Conservation (phyloP, 106 monocot genomes). For the Dendrobium catenatum region DNA sequence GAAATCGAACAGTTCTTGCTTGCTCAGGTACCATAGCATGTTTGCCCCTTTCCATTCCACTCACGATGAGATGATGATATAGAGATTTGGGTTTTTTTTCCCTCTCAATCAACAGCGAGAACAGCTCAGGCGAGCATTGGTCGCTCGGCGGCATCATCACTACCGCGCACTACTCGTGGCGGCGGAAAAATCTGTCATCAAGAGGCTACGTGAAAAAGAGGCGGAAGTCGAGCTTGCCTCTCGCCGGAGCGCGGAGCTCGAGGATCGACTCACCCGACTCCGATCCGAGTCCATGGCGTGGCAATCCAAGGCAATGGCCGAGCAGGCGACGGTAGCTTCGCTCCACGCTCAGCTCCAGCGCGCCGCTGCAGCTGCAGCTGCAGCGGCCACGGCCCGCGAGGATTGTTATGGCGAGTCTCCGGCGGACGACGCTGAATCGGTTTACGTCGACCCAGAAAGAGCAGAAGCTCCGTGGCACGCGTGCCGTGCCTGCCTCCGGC, state of each 20-base stretch:
- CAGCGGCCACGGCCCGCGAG: conserved; percentile 7
- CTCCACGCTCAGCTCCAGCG: conserved; percentile 46
- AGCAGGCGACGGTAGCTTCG: conserved; percentile 22
- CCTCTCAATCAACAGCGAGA: conserved; percentile 37
- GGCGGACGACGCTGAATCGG: conserved; percentile 40
- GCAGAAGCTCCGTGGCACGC: background rate
- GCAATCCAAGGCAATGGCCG: conserved; percentile 32
- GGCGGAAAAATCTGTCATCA: conserved; percentile 8
- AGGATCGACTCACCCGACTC: conserved; percentile 15
- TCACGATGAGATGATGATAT: background rate
- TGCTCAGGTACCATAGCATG: conserved; percentile 28
- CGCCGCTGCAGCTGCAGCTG: conserved; percentile 11
- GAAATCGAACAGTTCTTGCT: conserved; percentile 58
- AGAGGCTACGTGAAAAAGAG: conserved; percentile 28
- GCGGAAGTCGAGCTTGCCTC: conserved; percentile 25
- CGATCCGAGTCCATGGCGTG: conserved; percentile 23
- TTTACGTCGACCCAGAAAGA: conserved; percentile 23
- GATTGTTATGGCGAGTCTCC: conserved; percentile 4
- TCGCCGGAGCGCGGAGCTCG: conserved; percentile 22
- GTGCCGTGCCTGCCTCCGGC: conserved; percentile 21
- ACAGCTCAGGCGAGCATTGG: conserved; percentile 49
- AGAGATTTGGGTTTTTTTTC: background rate
- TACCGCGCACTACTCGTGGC: conserved; percentile 19
- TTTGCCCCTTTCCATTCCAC: background rate
- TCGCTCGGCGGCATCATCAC: conserved; percentile 16